These are phyloP conservation scores for Acanthochlamys bracteata DNA, from an alignment of 106 monocot genomes.

Conservation along the genomic window DNA sequence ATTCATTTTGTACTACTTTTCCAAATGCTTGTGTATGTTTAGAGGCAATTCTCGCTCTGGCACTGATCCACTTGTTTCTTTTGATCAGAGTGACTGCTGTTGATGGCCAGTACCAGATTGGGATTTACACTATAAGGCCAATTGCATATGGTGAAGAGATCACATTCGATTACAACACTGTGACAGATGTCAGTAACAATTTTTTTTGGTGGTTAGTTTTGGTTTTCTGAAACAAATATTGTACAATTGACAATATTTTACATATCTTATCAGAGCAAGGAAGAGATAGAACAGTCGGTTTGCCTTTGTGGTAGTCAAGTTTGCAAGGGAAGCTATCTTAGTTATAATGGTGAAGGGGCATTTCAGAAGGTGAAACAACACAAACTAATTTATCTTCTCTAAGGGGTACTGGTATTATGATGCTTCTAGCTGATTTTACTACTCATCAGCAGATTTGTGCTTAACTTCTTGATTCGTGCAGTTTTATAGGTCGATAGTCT, in stretches of 20 bases:
- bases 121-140: slow-evolving; percentile 81
- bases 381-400: not conserved
- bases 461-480: too few relatives aligned
- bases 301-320: slow-evolving; percentile 96
- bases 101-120: slow-evolving; percentile 97
- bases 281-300: slow-evolving; percentile 97
- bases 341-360: slow-evolving; percentile 82
- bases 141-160: slow-evolving; percentile 95
- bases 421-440: too few relatives aligned
- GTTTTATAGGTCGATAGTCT: not conserved
- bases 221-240: too few relatives aligned
- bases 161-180: slow-evolving; percentile 95
- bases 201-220: too few relatives aligned
- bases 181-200: slow-evolving; percentile 63
- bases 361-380: slow-evolving; percentile 61
- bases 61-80: not conserved
- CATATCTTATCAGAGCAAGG: slow-evolving; percentile 70
- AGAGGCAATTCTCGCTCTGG: not conserved
- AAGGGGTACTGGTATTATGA: too few relatives aligned
- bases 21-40: not conserved
- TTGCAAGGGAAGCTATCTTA: slow-evolving; percentile 92
- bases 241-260: not conserved
- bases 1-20: not conserved
- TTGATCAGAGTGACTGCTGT: slow-evolving; percentile 89
- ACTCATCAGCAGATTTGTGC: too few relatives aligned